phyloP scores from a whole-genome alignment of 305 asterid species.

The Rubia occidens region DNA sequence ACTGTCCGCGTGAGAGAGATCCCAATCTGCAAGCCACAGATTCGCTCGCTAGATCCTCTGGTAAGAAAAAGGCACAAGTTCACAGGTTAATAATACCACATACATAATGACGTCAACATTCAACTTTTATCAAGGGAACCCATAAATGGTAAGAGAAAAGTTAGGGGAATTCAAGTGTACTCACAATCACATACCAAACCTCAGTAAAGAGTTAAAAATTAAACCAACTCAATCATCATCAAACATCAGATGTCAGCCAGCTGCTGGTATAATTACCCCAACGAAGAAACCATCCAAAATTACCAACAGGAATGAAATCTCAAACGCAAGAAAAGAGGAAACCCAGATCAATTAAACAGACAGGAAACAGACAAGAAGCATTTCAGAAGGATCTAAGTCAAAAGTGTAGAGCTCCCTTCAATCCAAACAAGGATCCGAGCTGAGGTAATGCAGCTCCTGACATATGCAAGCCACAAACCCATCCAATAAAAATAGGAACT shows the following conservation, averaged over 20 bases:
- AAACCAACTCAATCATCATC: neutral
- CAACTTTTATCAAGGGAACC: neutral
- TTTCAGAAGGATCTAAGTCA: neutral
- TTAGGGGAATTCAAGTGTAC: neutral
- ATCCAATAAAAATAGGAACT: constrained; percentile 26
- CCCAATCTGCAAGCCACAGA: neutral
- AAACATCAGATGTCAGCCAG: neutral
- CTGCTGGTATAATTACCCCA: neutral
- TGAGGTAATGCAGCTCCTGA: constrained; percentile 54
- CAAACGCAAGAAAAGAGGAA: neutral
- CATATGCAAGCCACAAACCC: constrained; percentile 79
- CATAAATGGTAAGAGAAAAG: neutral
- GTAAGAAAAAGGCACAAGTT: neutral
- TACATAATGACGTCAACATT: neutral
- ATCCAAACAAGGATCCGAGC: constrained; percentile 69
- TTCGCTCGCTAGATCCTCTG: neutral
- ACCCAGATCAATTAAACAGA: neutral
- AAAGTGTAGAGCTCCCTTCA: constrained; percentile 88
- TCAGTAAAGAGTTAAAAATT: neutral
- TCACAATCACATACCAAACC: constrained; percentile 4
- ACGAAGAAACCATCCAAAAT: neutral
- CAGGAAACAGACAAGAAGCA: neutral
- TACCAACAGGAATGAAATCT: neutral
- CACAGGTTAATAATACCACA: neutral
- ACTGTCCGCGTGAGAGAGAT: neutral